Conservation (phyloP, 148 eudicot species). For the Limonium bicolor region DNA sequence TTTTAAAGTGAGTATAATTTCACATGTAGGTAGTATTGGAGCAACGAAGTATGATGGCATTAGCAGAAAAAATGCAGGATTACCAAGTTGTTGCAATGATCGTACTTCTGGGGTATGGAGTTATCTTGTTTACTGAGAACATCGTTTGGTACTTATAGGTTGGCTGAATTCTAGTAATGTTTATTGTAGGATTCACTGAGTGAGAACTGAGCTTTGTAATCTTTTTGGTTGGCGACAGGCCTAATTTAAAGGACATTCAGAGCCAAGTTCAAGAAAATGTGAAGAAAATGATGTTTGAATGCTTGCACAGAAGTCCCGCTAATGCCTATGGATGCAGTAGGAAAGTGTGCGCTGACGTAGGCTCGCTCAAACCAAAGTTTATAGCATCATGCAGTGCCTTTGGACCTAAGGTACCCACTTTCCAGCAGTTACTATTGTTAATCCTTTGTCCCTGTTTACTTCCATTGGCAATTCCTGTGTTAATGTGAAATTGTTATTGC, state of each 20-base stretch:
- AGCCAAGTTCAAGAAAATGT: conserved; percentile 58
- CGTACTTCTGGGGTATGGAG: conserved; percentile 58
- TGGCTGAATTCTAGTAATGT: neutral
- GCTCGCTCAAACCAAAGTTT: conserved; percentile 30
- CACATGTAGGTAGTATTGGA: conserved; percentile 50
- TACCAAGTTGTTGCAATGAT: conserved; percentile 92
- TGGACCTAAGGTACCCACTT: conserved; percentile 78
- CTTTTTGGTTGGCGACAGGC: conserved; percentile 27
- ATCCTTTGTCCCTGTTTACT: neutral
- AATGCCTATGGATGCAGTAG: conserved; percentile 14
- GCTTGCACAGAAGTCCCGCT: conserved; percentile 34
- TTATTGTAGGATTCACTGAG: conserved; percentile 1
- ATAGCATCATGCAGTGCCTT: conserved; percentile 80
- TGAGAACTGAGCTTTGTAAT: neutral
- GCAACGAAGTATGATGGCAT: conserved; percentile 32
- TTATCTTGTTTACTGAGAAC: neutral
- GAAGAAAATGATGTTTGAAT: conserved; percentile 59
- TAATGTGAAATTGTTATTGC: too few species aligned
- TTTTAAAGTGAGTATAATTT: neutral
- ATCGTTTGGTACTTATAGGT: neutral
- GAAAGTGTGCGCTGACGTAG: conserved; percentile 11
- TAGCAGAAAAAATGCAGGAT: conserved; percentile 65
- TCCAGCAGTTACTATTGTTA: neutral
- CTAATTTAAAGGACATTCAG: conserved; percentile 48
- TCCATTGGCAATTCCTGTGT: too few species aligned